Conservation (phyloP, 106 monocot genomes). For the Dendrobium huoshanense region DNA sequence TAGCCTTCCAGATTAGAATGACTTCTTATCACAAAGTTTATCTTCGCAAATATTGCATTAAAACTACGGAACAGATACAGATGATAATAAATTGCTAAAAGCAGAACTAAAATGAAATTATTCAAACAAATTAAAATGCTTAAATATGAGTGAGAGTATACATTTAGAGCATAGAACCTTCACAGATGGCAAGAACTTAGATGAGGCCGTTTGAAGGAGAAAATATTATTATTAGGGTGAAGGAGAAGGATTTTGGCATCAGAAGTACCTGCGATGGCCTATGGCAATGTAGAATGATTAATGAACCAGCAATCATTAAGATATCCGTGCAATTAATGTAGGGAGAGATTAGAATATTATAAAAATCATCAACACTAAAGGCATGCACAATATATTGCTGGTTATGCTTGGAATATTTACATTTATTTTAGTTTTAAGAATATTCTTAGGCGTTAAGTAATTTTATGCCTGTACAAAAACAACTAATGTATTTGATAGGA, state of each 20-base stretch:
- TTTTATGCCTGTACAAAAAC: no score
- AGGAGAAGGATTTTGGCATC: not conserved
- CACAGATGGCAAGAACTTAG: not conserved
- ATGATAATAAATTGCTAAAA: not conserved
- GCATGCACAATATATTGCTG: no score
- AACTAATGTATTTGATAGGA: no score
- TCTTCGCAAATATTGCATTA: not conserved
- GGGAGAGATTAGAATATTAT: no score
- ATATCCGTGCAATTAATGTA: not conserved
- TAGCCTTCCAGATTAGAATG: not conserved
- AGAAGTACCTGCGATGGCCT: not conserved
- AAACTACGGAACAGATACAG: not conserved
- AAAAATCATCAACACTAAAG: no score
- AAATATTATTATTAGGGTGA: not conserved
- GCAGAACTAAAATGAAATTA: not conserved
- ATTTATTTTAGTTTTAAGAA: no score
- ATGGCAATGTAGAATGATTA: not conserved
- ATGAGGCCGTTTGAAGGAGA: not conserved
- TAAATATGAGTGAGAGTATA: not conserved
- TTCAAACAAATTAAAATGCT: not conserved
- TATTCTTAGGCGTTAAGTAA: no score
- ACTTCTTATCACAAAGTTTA: not conserved
- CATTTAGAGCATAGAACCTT: not conserved
- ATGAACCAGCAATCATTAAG: not conserved
- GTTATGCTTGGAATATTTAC: no score